Conservation (phyloP, 2,329 filamentous ascomycete species). For the Ophiognomonia clavigignenti-juglandacearum region DNA sequence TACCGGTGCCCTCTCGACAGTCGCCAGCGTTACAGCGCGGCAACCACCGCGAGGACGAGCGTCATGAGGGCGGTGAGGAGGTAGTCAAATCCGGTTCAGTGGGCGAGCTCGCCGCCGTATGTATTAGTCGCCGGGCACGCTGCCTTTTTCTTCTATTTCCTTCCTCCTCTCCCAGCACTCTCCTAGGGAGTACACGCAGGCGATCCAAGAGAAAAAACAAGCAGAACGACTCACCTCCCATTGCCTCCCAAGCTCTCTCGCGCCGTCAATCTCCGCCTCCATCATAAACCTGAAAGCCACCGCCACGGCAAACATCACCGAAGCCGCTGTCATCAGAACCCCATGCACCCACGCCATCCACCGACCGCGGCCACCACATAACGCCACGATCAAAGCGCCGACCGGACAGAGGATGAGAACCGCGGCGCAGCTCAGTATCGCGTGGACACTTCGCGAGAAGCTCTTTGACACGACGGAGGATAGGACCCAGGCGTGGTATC, state of each 20-base stretch:
- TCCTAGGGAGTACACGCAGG: no score
- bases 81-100: constrained; percentile 30
- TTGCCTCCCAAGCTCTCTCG: constrained; percentile 21
- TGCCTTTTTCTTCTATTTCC: background rate
- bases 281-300: constrained; percentile 39
- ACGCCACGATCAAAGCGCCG: constrained; percentile 17
- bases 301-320: constrained; percentile 32
- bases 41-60: constrained; percentile 32
- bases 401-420: constrained; percentile 21
- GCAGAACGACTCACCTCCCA: constrained; percentile 24
- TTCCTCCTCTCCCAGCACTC: no score
- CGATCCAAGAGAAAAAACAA: background rate
- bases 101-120: constrained; percentile 22
- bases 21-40: constrained; percentile 36
- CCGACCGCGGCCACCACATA: constrained; percentile 28
- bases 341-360: constrained; percentile 35
- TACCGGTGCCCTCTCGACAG: no score
- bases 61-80: constrained; percentile 42
- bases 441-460: no score
- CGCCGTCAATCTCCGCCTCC: constrained; percentile 24
- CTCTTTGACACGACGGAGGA: no score
- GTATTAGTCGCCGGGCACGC: background rate
- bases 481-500: no score
- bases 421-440: constrained; percentile 16
- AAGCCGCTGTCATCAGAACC: constrained; percentile 32